Base-by-base conservation (phyloP, 768 basidiomycete species). In the Crucibulum laeve region DNA sequence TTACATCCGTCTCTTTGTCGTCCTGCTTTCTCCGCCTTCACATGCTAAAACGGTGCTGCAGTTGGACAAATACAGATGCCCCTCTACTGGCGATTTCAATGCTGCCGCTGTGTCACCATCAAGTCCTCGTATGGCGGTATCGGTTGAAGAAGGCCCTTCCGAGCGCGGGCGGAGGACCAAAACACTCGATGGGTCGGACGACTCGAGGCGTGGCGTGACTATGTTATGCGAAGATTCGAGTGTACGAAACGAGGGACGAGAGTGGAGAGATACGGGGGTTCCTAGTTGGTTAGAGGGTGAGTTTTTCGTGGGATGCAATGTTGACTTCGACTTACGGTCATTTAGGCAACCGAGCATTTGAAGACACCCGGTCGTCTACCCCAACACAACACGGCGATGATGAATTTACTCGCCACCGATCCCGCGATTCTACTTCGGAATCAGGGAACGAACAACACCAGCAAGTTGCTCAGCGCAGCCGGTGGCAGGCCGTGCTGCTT, bases 401-500 rank as follows among this genome's bases (percentile, higher is more conserved):
- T n/a, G 25, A 34, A 35, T 8, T 40, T 25, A 23, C 33, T 32
- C 7, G 40, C 44, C 40, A 44, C 41, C 6, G 23, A 37, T 6
- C 38, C 37, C 22, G 15, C 28, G 23, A 25, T 17, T 8, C 25
- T 21, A 21, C 19, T 11, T 13, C 40, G 7, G 30, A 22, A 30
- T 10, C 14, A 11, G n/a, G 30, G 19, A n/a, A n/a, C 15, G 13
- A 56, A 3, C 54, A 66, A 24, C 67, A 74, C 24, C 71, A 72
- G 18, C 77, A 84, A 55, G 79, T 88, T 7, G 79, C 74, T 4
- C 78, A 77, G 38, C 75, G 90, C n/a, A 86, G 86, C 60, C 71
- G 87, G 32, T 91, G 88, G 91, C 90, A 92, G 53, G 78, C 85
- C 0, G 76, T 93, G 21, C 66, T 94, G 30, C 70, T 86, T 18